Evolutionary conservation across 2,329 filamentous ascomycete genomes (phyloP), one percentile per base, ranked within the genome.

Genomic region (Rutstroemia sp.): DNA sequence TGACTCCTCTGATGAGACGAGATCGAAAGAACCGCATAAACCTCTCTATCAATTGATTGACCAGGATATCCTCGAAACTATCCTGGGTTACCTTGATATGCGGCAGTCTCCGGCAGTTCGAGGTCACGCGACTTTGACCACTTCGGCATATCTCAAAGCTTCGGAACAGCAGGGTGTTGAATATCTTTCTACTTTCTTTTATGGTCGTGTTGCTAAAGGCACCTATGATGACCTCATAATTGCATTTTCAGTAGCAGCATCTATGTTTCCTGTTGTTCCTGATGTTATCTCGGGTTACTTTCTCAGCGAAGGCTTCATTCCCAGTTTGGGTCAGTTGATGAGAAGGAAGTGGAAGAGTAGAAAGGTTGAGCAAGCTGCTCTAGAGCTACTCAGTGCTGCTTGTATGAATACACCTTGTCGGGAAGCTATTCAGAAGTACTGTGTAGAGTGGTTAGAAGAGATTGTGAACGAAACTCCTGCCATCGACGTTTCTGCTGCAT

Each of bases 311-410:
- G 89, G 89, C 3, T 97, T 99, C 66, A 76, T 96, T 47, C 77
- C 83, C 57, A 86, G 83, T 55, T 79, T 97, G 6, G 85, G 87
- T 16, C 83, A 87, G 14, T 76, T 95, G 54, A 87, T 95, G 71
- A 80, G 87, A 61, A 82, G 85, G 63, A 90, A 86, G 68, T 88
- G 87, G 76, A 95, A 92, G 75, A 92, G 87, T 68, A 81, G 82
- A 63, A 89, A 89, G 65, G 87, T 97, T 21, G 91, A 96, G 72
- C 86, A 88, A 57, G 88, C 91, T 2, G 87, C 90, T 48, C 73
- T 99, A 63, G 89, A 96, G 67, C 83, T 99, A 73, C 78, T 99
- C 57, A 96, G 92, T 71, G 90, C 89, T 12, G 92, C 92, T 6
- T 96, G 91, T 71, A 88, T 96, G 72, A 88, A 95, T 68, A 79